Base-by-base conservation (phyloP, 192 early-diverging fungal species). In the Helicostylum pulchrum region DNA sequence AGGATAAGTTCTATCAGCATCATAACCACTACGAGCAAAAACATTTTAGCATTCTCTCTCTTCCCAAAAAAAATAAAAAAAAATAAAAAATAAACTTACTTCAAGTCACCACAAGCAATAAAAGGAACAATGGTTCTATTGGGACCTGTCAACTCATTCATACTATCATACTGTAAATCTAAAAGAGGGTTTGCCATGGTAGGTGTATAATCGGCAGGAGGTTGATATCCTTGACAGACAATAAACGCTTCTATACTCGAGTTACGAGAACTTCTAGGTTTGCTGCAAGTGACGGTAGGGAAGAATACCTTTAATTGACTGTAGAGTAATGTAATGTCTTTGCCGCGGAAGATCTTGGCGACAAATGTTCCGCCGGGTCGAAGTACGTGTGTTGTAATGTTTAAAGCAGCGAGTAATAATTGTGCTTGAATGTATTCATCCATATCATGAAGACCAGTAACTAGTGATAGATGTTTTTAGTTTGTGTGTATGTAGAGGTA, bases 371-470 rank as follows among this genome's bases (percentile, higher is more conserved):
- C 96, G 5, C 96, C 94, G 0, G 81, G 85, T 8, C 86, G 82
- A 56, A 99, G 81, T 4, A 99, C 90, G 62, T 96, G 91, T 2
- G 92, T 94, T 58, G 97, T 96, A 73, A 99, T 99, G 72, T 97
- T 98, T 61, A 98, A 85, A 7, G 97, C 90, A 1, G 96, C 94
- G 47, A 99, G 79, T 48, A 98, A 77, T 9, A 99, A 83, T 74
- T 99, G 96, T 7, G 96, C 94, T 67, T 99, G 97, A 67, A 98
- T 94, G 72, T 96, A 99, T 78, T 99, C 97, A 80, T 99, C 97
- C 84, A 98, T 93, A 66, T 98, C 97, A 73, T 98, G 95, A 34
- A 97, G 81, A 19, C 97, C 97, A 11, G 95, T 99, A 19, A 99
- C 91, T 83, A 66, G 21, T 15, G 32, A 9, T 47, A 43, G 21